Conservation (phyloP, 163 green algal genomes). For the Dunaliella salina region DNA sequence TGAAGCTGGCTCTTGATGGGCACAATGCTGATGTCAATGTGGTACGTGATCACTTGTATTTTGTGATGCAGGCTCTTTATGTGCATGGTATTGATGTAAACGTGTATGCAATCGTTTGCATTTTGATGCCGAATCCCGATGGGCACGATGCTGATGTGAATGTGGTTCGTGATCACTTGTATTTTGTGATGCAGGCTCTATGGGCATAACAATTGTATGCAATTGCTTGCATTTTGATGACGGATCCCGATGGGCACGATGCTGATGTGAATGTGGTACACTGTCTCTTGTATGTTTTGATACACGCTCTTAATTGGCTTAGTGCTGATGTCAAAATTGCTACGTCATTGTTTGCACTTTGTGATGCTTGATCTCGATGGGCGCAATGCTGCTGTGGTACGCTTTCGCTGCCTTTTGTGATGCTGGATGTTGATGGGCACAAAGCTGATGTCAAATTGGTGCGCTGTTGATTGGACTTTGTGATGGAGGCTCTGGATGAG, state of each 20-base stretch:
- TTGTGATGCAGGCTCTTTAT: slow-evolving; percentile 39
- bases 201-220: slow-evolving; percentile 4
- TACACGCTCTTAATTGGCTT: too few species aligned
- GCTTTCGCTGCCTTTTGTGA: too few species aligned
- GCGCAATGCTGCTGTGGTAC: too few species aligned
- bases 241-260: slow-evolving; percentile 23
- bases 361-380: too few species aligned
- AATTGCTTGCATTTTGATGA: too few species aligned
- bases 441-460: too few species aligned
- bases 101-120: too few species aligned
- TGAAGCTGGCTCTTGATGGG: slow-evolving; percentile 33
- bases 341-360: too few species aligned
- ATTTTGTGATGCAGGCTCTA: slow-evolving; percentile 41
- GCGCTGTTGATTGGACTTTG: slow-evolving; percentile 52
- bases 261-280: slow-evolving; percentile 15
- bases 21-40: slow-evolving; percentile 18
- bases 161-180: slow-evolving; percentile 25
- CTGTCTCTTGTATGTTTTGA: slow-evolving; percentile 39
- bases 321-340: too few species aligned
- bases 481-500: slow-evolving; percentile 31
- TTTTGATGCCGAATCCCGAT: slow-evolving; percentile 38
- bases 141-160: slow-evolving; percentile 13
- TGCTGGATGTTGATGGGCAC: too few species aligned
- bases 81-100: slow-evolving; percentile 11
- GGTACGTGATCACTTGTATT: slow-evolving; percentile 30